Evolutionary conservation across 1,284 basidiomycete species (phyloP).

Genomic region (Cryptococcus sp.): DNA sequence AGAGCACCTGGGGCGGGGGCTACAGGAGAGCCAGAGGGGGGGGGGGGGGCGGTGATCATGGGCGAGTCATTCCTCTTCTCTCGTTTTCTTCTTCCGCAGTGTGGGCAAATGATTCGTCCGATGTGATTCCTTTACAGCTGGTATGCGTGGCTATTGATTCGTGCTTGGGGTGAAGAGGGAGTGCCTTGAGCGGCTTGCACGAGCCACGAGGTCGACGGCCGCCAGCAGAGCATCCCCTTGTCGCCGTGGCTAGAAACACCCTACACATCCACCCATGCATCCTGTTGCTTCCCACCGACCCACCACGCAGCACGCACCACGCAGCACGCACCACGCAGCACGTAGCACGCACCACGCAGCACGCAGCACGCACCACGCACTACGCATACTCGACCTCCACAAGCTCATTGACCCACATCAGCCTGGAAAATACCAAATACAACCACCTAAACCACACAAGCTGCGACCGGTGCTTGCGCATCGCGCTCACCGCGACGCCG

Average conservation of each 20-base stretch:
- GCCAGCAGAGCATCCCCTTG: no score
- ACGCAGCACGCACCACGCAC: no score
- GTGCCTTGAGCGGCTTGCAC: neutral
- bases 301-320: no score
- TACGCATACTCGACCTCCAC: conserved; percentile 31
- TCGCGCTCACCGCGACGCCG: conserved; percentile 59
- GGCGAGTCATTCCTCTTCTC: neutral
- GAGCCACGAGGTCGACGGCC: no score
- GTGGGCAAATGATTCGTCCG: no score
- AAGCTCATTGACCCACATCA: conserved; percentile 91
- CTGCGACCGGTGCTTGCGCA: conserved; percentile 71
- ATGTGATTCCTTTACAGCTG: no score
- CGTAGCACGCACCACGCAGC: no score
- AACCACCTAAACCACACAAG: conserved; percentile 87
- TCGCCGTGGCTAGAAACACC: no score
- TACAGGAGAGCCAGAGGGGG: no score
- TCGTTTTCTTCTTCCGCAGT: neutral
- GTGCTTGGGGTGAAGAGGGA: neutral
- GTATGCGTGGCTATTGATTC: no score
- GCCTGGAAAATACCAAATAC: conserved; percentile 75
- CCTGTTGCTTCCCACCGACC: neutral
- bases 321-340: no score
- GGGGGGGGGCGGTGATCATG: neutral
- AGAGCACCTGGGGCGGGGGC: neutral
- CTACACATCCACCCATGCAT: no score